Conservation (phyloP, 208 protist species). For the Naegleria lovaniensis region DNA sequence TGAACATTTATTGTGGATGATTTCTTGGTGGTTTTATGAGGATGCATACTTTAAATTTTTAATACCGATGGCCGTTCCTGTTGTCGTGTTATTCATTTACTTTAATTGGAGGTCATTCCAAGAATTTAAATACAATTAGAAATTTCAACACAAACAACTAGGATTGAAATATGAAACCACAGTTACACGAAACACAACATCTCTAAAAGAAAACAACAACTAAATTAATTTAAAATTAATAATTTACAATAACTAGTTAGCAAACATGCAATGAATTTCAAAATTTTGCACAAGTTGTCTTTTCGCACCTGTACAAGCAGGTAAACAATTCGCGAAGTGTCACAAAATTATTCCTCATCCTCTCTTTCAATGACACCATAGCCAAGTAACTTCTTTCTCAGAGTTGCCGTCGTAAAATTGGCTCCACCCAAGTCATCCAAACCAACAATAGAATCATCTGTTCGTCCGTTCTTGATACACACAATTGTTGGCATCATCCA, state of each 20-base stretch:
- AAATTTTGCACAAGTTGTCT: too few relatives aligned
- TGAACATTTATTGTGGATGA: neutral
- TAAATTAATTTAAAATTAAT: neutral
- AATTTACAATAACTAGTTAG: neutral
- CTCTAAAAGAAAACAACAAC: too few relatives aligned
- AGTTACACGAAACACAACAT: too few relatives aligned
- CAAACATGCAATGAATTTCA: too few relatives aligned
- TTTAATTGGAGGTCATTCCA: slow-evolving; percentile 8
- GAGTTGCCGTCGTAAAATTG: neutral
- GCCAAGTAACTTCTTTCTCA: neutral
- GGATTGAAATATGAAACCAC: too few relatives aligned
- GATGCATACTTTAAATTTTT: neutral
- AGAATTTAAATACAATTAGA: neutral
- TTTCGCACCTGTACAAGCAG: too few relatives aligned
- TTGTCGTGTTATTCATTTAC: neutral
- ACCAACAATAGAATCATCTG: slow-evolving; percentile 37
- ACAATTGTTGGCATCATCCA: slow-evolving; percentile 40
- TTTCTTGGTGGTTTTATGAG: neutral
- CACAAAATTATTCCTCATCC: neutral
- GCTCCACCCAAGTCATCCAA: slow-evolving; percentile 40
- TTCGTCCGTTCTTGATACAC: slow-evolving; percentile 30
- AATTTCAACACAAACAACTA: neutral
- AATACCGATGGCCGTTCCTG: neutral
- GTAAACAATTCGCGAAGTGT: too few relatives aligned
- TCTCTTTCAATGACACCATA: neutral